phyloP scores from a whole-genome alignment of 306 rosid genomes.

The Vachellia pachyceras region DNA sequence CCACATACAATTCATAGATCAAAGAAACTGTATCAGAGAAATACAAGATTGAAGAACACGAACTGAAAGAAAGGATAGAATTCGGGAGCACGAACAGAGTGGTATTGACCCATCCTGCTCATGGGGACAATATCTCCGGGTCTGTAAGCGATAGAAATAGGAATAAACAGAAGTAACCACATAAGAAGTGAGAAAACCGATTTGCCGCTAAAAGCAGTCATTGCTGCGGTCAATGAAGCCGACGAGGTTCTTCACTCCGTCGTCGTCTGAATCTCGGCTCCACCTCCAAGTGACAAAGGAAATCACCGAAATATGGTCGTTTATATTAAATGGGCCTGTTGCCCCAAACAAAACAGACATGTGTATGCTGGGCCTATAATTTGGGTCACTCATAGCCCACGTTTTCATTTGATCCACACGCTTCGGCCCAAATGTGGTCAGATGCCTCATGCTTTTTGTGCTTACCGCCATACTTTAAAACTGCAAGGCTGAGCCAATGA shows the following conservation, averaged over 20 bases:
- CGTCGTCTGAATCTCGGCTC: neutral
- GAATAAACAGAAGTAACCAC: conserved; percentile 35
- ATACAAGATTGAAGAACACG: neutral
- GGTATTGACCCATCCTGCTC: conserved; percentile 98
- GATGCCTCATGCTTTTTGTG: no score
- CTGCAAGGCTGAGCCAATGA: no score
- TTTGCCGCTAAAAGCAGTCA: conserved; percentile 45
- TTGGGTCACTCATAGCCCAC: no score
- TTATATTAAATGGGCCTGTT: neutral
- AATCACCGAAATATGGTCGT: neutral
- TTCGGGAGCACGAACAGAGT: conserved; percentile 71
- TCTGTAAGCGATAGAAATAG: conserved; percentile 59
- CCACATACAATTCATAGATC: conserved; percentile 8
- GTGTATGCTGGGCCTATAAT: neutral
- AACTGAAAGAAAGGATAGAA: conserved; percentile 1
- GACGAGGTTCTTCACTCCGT: neutral
- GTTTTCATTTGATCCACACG: no score
- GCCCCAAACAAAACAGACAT: neutral
- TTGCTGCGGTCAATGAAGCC: conserved; percentile 22
- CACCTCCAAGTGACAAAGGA: neutral
- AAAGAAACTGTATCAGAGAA: conserved; percentile 22
- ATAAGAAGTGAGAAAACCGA: conserved; percentile 35
- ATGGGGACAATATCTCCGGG: conserved; percentile 91
- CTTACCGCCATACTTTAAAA: no score
- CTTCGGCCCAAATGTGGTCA: no score